Base-by-base conservation (phyloP, 768 basidiomycete genomes). In the Mycena venus region DNA sequence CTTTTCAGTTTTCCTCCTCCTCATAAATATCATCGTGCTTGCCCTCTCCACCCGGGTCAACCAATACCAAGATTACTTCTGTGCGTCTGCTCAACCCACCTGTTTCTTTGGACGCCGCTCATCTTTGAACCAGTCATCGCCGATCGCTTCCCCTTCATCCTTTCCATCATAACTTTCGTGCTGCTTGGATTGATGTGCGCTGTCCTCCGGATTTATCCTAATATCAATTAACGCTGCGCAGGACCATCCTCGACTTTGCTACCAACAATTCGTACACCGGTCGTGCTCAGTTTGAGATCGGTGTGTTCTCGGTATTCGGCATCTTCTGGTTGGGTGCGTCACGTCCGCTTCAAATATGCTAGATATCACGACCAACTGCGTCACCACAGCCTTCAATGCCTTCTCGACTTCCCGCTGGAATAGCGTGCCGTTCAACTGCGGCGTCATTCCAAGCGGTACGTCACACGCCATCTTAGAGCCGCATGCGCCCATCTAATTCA, bases 401-500 rank as follows among this genome's bases (percentile, higher is more conserved):
- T 92, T 92, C 80, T 91, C 91, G 0, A 91, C 89, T 21, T 85
- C 88, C 17, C 88, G 91, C 40, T 92, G 91, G 91, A 80, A 80
- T 31, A 78, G 84, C 51, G 82, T 90, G 27, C 88, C 89, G 19
- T 80, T 88, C 66, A 78, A 84, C 49, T 92, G 91, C 82, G 80
- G 82, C 55, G 73, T 81, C 55, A 91, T 91, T 47, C 89, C 90
- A 31, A 76, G 70, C 63, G 87, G 90, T 89, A 34, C 29, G 85
- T 27, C 27, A 11, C 21, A 19, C 25, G 36, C 27, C 25, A 7
- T 23, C 53, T n/a, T n/a, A n/a, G n/a, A n/a, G n/a, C n/a, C 17
- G 29, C 15, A 29, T 55, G 31, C 53, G 53, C 53, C 27, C 15
- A 55, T 29, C 27, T 55, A 55, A 55, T 47, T 59, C 42, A n/a